These are phyloP conservation scores for Colletotrichum liriopes DNA, from an alignment of 2,329 filamentous ascomycete species.

Conservation along the genomic window DNA sequence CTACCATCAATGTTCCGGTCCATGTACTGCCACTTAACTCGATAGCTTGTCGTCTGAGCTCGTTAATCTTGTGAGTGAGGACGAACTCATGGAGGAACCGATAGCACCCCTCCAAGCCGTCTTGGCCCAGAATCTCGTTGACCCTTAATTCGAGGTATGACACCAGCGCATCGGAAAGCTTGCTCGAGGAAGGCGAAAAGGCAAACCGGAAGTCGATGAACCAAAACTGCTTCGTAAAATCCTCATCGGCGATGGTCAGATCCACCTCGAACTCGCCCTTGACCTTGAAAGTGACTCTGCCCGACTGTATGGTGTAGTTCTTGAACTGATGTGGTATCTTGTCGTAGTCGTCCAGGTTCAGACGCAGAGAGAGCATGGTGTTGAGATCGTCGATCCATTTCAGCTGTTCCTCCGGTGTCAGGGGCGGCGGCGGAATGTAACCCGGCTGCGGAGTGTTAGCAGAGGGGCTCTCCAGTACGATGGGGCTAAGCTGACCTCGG, in stretches of 20 bases:
- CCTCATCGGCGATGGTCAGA: slow-evolving; percentile 90
- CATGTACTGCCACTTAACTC: slow-evolving; percentile 80
- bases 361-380: slow-evolving; percentile 83
- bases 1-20: slow-evolving; percentile 83
- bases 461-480: background rate
- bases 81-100: slow-evolving; percentile 89
- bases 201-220: slow-evolving; percentile 93
- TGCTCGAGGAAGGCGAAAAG: slow-evolving; percentile 78
- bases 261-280: slow-evolving; percentile 92
- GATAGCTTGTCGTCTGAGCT: slow-evolving; percentile 83
- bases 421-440: slow-evolving; percentile 81
- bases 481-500: slow-evolving; percentile 72
- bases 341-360: slow-evolving; percentile 89
- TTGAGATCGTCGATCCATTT: slow-evolving; percentile 86
- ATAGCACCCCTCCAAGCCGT: slow-evolving; percentile 86
- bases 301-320: slow-evolving; percentile 84
- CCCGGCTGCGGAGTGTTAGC: slow-evolving; percentile 67
- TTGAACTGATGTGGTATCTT: slow-evolving; percentile 81
- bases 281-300: slow-evolving; percentile 91
- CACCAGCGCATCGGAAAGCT: slow-evolving; percentile 75
- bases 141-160: slow-evolving; percentile 78
- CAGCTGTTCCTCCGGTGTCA: slow-evolving; percentile 81
- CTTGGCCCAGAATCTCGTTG: slow-evolving; percentile 78
- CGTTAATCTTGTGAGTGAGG: slow-evolving; percentile 90
- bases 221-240: slow-evolving; percentile 87